Percentiles rank a stretch among this genome's conserved stretches.
phyloP scores from a whole-genome alignment of 2,329 filamentous ascomycete genomes.

The Colletotrichum spinosum region DNA sequence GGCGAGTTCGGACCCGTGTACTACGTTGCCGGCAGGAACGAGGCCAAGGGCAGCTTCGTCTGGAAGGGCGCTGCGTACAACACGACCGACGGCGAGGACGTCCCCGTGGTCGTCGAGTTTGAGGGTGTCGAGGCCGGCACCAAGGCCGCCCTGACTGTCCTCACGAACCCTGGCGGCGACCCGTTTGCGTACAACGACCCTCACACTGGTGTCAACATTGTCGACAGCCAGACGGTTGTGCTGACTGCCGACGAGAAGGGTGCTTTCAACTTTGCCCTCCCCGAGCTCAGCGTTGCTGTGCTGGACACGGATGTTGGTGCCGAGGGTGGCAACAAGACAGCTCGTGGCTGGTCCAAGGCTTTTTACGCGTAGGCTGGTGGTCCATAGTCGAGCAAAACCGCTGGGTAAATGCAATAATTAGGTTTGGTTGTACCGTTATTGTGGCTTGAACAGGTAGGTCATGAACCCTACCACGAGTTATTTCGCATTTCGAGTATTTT shows the following conservation, averaged over 20 bases:
- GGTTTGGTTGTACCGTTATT: background rate
- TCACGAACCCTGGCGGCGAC: slow-evolving; percentile 54
- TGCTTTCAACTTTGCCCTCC: slow-evolving; percentile 63
- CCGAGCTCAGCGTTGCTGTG: slow-evolving; percentile 67
- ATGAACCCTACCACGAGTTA: too few relatives aligned
- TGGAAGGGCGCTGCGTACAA: slow-evolving; percentile 68
- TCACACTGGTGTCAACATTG: slow-evolving; percentile 59
- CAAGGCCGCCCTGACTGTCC: slow-evolving; percentile 56
- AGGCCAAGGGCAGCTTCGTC: slow-evolving; percentile 53
- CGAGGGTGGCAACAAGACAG: background rate
- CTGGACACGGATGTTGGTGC: slow-evolving; percentile 54
- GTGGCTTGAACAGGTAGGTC: background rate
- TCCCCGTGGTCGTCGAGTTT: slow-evolving; percentile 59
- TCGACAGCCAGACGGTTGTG: slow-evolving; percentile 53
- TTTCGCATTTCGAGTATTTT: too few relatives aligned
- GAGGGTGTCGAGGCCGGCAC: slow-evolving; percentile 54
- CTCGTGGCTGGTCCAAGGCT: background rate
- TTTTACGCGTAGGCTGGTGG: background rate
- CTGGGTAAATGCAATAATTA: background rate
- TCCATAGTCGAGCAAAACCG: too few relatives aligned
- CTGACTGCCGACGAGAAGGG: slow-evolving; percentile 58
- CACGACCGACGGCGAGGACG: slow-evolving; percentile 55
- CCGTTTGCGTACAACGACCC: slow-evolving; percentile 59
- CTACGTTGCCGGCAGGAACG: slow-evolving; percentile 61
- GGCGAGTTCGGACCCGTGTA: slow-evolving; percentile 58